A percentile compares a stretch with the other conserved stretches of the same genome.
Evolutionary conservation across 805 yeast genomes (phyloP).

Genomic region (Candida quercuum): DNA sequence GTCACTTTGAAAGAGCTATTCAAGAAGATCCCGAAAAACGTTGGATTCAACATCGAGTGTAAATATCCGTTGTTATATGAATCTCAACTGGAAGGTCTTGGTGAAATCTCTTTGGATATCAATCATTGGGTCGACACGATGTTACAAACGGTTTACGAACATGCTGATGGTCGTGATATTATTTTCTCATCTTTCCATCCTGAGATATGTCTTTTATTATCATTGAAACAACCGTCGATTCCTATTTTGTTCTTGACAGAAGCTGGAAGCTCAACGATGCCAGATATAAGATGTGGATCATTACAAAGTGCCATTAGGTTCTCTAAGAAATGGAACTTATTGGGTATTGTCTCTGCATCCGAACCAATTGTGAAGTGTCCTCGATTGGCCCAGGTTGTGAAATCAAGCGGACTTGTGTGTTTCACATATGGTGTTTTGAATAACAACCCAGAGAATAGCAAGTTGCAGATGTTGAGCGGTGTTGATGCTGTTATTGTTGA

Average conservation of each 20-base stretch:
- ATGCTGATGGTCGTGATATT: slow-evolving; percentile 75
- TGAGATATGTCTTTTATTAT: slow-evolving; percentile 78
- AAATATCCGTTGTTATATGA: slow-evolving; percentile 95
- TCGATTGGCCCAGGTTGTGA: slow-evolving; percentile 83
- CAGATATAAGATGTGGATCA: slow-evolving; percentile 83
- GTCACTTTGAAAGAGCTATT: slow-evolving; percentile 85
- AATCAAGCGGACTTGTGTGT: slow-evolving; percentile 85
- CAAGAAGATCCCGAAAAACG: slow-evolving; percentile 70
- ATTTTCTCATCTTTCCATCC: slow-evolving; percentile 94
- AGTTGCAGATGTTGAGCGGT: slow-evolving; percentile 85
- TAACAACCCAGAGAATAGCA: slow-evolving; percentile 79
- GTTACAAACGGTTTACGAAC: slow-evolving; percentile 70
- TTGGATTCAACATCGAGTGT: slow-evolving; percentile 92
- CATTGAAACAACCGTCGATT: slow-evolving; percentile 88
- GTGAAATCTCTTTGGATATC: slow-evolving; percentile 74
- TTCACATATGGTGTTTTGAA: slow-evolving; percentile 86
- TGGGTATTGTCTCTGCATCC: slow-evolving; percentile 90
- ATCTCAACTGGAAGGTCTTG: slow-evolving; percentile 84
- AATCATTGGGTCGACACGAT: slow-evolving; percentile 88
- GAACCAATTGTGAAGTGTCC: slow-evolving; percentile 86
- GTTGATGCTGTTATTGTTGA: slow-evolving; percentile 99
- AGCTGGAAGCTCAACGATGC: slow-evolving; percentile 80
- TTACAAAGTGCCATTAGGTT: slow-evolving; percentile 88
- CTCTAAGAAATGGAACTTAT: slow-evolving; percentile 83
- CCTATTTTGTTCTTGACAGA: slow-evolving; percentile 90